Conservation (phyloP, 2,329 filamentous ascomycete species). For the Nannizziopsis barbatae region DNA sequence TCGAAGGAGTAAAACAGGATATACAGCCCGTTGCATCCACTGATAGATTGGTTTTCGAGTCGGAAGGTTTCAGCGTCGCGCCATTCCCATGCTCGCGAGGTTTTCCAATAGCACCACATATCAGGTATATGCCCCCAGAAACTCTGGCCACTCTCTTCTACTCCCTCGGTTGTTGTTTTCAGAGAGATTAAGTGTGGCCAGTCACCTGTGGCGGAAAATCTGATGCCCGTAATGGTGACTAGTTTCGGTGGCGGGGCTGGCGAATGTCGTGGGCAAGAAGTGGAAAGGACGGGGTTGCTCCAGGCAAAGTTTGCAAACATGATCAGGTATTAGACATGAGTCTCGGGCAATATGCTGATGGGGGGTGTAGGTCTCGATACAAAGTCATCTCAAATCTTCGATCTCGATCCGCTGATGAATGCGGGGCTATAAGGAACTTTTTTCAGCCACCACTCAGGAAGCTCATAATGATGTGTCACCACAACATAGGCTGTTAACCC, state of each 20-base stretch:
- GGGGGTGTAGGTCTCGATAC: too few species aligned
- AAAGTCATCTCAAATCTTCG: too few species aligned
- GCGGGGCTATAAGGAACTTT: too few species aligned
- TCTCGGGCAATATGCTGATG: too few species aligned
- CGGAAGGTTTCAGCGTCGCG: background rate
- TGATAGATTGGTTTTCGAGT: background rate
- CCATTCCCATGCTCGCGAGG: background rate
- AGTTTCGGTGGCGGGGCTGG: background rate
- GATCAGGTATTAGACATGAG: too few species aligned
- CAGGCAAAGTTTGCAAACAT: too few species aligned
- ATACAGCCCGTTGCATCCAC: background rate
- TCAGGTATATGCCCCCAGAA: background rate
- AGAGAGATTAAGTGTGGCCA: background rate
- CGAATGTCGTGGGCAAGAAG: too few species aligned
- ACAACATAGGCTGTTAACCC: too few species aligned
- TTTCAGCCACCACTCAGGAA: too few species aligned
- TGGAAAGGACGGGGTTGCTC: too few species aligned
- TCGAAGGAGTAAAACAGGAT: background rate
- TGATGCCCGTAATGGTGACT: background rate
- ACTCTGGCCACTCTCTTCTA: background rate
- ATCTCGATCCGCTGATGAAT: too few species aligned
- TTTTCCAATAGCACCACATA: background rate
- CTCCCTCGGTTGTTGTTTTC: background rate
- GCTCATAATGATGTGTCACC: too few species aligned
- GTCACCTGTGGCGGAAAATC: background rate